Evolutionary conservation across 1,284 basidiomycete species (phyloP).

Genomic region (Apiotrichum akiyoshidainum): DNA sequence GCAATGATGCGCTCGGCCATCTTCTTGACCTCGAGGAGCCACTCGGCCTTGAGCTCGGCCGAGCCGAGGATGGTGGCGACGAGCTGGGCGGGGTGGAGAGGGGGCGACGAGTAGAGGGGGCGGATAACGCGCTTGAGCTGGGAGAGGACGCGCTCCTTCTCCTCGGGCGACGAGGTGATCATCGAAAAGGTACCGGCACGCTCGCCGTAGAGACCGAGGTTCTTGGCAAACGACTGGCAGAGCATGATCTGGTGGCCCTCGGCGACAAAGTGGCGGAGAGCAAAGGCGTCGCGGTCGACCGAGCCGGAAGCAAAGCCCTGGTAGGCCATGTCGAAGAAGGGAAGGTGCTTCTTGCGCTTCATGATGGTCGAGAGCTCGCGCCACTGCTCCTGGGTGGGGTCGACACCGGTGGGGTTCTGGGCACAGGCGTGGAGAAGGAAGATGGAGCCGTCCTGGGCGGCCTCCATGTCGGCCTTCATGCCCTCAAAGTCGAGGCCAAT

Average conservation of each 20-base stretch:
- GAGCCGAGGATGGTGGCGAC: slow-evolving; percentile 77
- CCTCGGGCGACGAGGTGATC: slow-evolving; percentile 67
- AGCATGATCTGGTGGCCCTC: slow-evolving; percentile 82
- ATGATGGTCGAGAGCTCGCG: slow-evolving; percentile 81
- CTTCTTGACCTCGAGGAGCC: slow-evolving; percentile 82
- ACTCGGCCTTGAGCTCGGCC: slow-evolving; percentile 74
- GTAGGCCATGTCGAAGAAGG: slow-evolving; percentile 73
- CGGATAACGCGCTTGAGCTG: slow-evolving; percentile 95
- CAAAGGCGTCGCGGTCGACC: slow-evolving; percentile 84
- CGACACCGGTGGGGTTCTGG: slow-evolving; percentile 92
- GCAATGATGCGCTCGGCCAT: slow-evolving; percentile 97
- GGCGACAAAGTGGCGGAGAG: slow-evolving; percentile 90
- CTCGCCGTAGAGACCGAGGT: slow-evolving; percentile 97
- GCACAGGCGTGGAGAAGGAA: slow-evolving; percentile 59
- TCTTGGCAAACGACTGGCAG: slow-evolving; percentile 96
- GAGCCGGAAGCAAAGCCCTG: slow-evolving; percentile 91
- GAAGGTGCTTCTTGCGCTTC: slow-evolving; percentile 58
- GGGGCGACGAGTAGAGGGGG: slow-evolving; percentile 98
- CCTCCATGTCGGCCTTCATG: slow-evolving; percentile 77
- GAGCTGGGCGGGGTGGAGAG: slow-evolving; percentile 88
- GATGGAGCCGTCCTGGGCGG: slow-evolving; percentile 54
- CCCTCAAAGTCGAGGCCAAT: slow-evolving; percentile 90
- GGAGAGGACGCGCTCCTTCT: slow-evolving; percentile 82
- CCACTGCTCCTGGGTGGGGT: slow-evolving; percentile 94
- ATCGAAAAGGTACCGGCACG: slow-evolving; percentile 91